phyloP scores from a whole-genome alignment of 1,139 yeast genomes.

The Dujonia santamariae region DNA sequence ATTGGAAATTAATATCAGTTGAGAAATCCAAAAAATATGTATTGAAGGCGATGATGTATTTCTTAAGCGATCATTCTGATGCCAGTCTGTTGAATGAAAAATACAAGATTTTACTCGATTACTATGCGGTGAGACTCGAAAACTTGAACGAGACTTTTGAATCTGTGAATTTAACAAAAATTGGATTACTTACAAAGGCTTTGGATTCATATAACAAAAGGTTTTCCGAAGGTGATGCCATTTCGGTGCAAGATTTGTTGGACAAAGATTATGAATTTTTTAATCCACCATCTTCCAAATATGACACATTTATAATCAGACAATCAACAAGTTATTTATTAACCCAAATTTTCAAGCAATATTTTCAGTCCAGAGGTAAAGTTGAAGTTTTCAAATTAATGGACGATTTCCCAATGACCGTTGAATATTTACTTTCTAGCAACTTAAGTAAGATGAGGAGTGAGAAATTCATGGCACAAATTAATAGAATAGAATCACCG shows the following conservation, averaged over 20 bases:
- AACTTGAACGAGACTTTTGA: constrained; percentile 8
- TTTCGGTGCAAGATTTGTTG: constrained; percentile 1
- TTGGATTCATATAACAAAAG: constrained; percentile 7
- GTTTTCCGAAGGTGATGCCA: constrained; percentile 6
- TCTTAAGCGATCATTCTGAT: constrained; percentile 15
- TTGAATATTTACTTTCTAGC: constrained; percentile 26
- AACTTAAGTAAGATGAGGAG: constrained; percentile 17
- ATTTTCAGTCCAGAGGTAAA: neutral
- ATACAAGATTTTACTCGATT: constrained; percentile 25
- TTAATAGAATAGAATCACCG: constrained; percentile 20
- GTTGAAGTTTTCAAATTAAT: constrained; percentile 21
- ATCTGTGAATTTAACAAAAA: neutral
- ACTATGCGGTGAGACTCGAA: constrained; percentile 20
- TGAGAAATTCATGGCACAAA: constrained; percentile 20
- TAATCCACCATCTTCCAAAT: constrained; percentile 1
- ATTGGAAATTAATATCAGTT: constrained; percentile 25
- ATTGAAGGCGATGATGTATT: constrained; percentile 22
- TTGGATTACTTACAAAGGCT: neutral
- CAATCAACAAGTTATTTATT: too few relatives aligned
- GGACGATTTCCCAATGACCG: constrained; percentile 33
- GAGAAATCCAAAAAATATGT: constrained; percentile 20
- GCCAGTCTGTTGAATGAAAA: constrained; percentile 12
- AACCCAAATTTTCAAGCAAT: constrained; percentile 1
- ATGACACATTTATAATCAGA: too few relatives aligned
- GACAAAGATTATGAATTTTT: constrained; percentile 2